These are phyloP conservation scores for Aspergillus costaricaensis DNA, from an alignment of 2,329 filamentous ascomycete species.

Conservation along the genomic window DNA sequence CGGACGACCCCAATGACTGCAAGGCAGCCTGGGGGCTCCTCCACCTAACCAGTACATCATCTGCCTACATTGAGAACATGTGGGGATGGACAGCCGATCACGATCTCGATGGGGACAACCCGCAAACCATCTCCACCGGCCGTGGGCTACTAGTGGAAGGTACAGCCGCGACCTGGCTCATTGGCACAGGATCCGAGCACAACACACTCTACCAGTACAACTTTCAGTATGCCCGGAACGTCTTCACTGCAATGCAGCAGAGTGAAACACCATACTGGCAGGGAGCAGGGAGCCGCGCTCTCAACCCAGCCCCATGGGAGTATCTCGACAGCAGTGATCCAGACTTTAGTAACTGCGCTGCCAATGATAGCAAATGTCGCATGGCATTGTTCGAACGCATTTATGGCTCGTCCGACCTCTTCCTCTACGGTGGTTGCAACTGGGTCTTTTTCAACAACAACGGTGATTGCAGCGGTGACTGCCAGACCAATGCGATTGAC, in stretches of 20 bases:
- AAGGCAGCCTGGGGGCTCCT: constrained; percentile 53
- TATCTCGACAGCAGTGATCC: constrained; percentile 28
- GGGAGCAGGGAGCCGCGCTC: constrained; percentile 23
- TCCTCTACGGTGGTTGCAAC: constrained; percentile 42
- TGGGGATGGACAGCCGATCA: constrained; percentile 54
- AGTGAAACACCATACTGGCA: constrained; percentile 38
- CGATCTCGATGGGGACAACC: constrained; percentile 47
- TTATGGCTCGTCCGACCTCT: constrained; percentile 32
- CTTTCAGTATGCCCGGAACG: constrained; percentile 43
- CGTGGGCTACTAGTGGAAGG: constrained; percentile 47
- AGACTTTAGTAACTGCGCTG: constrained; percentile 30
- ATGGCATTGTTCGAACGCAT: constrained; percentile 39
- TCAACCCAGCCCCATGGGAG: constrained; percentile 30
- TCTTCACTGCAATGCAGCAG: constrained; percentile 43
- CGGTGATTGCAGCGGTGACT: constrained; percentile 35
- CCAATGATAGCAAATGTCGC: constrained; percentile 36
- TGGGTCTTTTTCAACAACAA: constrained; percentile 46
- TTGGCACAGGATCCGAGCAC: constrained; percentile 52
- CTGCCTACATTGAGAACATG: constrained; percentile 57
- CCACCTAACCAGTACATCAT: constrained; percentile 50
- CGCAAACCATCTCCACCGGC: constrained; percentile 37
- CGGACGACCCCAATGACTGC: constrained; percentile 38
- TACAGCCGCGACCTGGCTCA: constrained; percentile 47
- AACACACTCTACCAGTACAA: constrained; percentile 53
- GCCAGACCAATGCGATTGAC: constrained; percentile 41